Conservation (phyloP, 345 rosid species). For the Populus nigra region DNA sequence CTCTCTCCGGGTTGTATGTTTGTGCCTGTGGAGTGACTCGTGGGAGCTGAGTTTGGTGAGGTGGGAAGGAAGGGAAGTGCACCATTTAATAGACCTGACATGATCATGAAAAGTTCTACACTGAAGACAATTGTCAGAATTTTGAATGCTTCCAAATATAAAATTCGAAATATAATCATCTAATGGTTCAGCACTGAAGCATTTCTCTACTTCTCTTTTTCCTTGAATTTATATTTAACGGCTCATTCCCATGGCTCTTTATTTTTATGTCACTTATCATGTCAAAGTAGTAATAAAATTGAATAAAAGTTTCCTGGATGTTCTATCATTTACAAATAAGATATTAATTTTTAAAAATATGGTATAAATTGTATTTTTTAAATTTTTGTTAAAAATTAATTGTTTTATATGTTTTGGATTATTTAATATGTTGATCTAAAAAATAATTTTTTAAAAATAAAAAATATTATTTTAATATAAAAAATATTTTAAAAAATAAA, state of each 20-base stretch:
- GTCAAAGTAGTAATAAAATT: not conserved
- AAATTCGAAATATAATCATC: slow-evolving; percentile 20
- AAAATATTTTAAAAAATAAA: too few relatives aligned
- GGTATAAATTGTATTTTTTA: too few relatives aligned
- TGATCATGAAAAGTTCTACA: slow-evolving; percentile 4
- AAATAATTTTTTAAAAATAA: too few relatives aligned
- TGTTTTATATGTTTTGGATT: too few relatives aligned
- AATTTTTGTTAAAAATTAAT: too few relatives aligned
- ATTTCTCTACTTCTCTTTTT: slow-evolving; percentile 2
- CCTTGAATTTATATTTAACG: slow-evolving; percentile 13
- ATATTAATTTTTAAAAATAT: too few relatives aligned
- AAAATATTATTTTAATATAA: too few relatives aligned
- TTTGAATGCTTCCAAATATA: slow-evolving; percentile 34
- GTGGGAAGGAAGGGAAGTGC: slow-evolving; percentile 17
- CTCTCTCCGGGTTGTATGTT: not conserved
- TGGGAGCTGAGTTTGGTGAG: slow-evolving; percentile 14
- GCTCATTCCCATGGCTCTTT: slow-evolving; percentile 22
- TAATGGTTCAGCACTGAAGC: slow-evolving; percentile 17
- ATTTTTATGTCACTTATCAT: not conserved
- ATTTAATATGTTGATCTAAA: too few relatives aligned
- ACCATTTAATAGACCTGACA: slow-evolving; percentile 29
- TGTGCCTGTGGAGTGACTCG: not conserved
- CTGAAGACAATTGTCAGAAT: slow-evolving; percentile 10
- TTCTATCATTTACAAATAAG: too few relatives aligned
- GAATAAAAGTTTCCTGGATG: too few relatives aligned